Percentiles rank a stretch among this genome's conserved stretches.
Conservation (phyloP, 805 yeast genomes). For the Candida tammaniensis region DNA sequence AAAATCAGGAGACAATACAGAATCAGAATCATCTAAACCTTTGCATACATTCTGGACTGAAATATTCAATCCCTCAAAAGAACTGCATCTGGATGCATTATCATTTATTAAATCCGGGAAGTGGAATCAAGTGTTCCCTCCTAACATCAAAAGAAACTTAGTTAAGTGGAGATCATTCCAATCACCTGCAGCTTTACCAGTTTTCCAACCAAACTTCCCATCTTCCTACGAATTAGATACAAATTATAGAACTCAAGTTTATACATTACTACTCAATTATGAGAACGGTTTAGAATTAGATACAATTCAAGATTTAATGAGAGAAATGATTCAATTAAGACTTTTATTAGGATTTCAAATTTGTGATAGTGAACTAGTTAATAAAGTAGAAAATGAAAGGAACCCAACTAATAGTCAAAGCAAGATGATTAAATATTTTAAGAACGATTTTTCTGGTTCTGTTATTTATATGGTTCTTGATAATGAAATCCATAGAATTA, state of each 20-base stretch:
- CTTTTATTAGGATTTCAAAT: slow-evolving; percentile 88
- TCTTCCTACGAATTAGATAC: slow-evolving; percentile 60
- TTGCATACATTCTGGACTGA: slow-evolving; percentile 29
- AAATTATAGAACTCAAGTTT: slow-evolving; percentile 78
- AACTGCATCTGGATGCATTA: slow-evolving; percentile 51
- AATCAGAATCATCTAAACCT: background rate
- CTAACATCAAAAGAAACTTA: slow-evolving; percentile 57
- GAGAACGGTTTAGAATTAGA: slow-evolving; percentile 52
- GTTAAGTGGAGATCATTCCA: slow-evolving; percentile 93
- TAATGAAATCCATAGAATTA: slow-evolving; percentile 82
- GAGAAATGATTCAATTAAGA: slow-evolving; percentile 84
- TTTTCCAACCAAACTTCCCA: slow-evolving; percentile 78
- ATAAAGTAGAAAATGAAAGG: slow-evolving; percentile 60
- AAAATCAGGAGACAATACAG: background rate
- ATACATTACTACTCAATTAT: slow-evolving; percentile 68
- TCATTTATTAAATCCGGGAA: slow-evolving; percentile 67
- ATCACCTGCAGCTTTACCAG: slow-evolving; percentile 90
- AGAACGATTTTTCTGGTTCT: slow-evolving; percentile 48
- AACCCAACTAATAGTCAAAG: slow-evolving; percentile 55
- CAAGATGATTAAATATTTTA: slow-evolving; percentile 55
- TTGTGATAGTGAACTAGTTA: slow-evolving; percentile 69
- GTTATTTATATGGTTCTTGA: slow-evolving; percentile 74
- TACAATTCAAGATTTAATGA: slow-evolving; percentile 57
- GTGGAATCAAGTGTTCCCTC: slow-evolving; percentile 91
- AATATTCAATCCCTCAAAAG: slow-evolving; percentile 69